These are phyloP conservation scores for Euphorbia lathyris DNA, from an alignment of 345 rosid genomes.

Conservation along the genomic window DNA sequence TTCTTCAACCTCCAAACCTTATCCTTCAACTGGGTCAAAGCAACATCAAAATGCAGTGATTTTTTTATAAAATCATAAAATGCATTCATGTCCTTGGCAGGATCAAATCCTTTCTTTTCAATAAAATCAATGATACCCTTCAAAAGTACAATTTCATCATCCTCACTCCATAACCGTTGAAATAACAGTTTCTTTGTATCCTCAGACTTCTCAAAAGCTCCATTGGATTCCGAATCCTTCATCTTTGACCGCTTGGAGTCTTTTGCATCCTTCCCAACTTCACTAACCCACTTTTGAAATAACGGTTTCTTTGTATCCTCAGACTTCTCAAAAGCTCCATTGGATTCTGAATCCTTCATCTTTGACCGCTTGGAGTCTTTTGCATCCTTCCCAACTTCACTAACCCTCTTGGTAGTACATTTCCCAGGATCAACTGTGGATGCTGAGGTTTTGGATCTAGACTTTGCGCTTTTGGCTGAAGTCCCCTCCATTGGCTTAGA, in stretches of 20 bases:
- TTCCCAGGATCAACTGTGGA: neutral
- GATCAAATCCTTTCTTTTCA: slow-evolving; percentile 33
- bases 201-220: slow-evolving; percentile 16
- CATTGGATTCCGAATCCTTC: slow-evolving; percentile 18
- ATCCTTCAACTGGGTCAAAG: slow-evolving; percentile 35
- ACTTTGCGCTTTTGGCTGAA: neutral
- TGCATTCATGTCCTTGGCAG: slow-evolving; percentile 32
- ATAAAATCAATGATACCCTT: slow-evolving; percentile 41
- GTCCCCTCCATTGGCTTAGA: slow-evolving; percentile 16
- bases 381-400: neutral
- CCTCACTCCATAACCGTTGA: slow-evolving; percentile 48
- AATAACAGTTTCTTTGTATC: slow-evolving; percentile 42
- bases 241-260: slow-evolving; percentile 17
- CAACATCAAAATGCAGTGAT: slow-evolving; percentile 35
- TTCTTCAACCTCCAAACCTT: slow-evolving; percentile 44
- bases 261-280: neutral
- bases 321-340: slow-evolving; percentile 1
- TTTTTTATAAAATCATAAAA: slow-evolving; percentile 43
- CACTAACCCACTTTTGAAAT: slow-evolving; percentile 18
- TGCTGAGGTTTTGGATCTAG: neutral
- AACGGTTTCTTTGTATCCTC: slow-evolving; percentile 41
- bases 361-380: slow-evolving; percentile 11
- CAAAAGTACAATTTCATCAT: slow-evolving; percentile 44
- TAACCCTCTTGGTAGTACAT: slow-evolving; percentile 2
- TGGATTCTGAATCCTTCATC: slow-evolving; percentile 23